phyloP scores from a whole-genome alignment of 129 eudicot species.

The Lonicera japonica region DNA sequence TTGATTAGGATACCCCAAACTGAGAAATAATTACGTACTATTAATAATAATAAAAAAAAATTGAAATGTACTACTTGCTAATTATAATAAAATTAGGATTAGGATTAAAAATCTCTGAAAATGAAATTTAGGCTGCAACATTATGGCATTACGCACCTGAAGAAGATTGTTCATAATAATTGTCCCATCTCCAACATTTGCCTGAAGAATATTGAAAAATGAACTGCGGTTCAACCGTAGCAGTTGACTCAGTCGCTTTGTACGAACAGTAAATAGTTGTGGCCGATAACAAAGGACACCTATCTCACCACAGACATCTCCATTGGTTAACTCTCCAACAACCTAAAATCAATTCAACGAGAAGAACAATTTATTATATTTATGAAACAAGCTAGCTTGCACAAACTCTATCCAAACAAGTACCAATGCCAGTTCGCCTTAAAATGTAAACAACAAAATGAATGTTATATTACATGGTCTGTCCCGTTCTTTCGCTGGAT shows the following conservation, averaged over 20 bases:
- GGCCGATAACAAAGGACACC: constrained; percentile 82
- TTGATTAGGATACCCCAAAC: too few species aligned
- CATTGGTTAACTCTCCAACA: constrained; percentile 45
- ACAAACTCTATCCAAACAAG: not conserved
- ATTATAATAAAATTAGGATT: too few species aligned
- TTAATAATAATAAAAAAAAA: too few species aligned
- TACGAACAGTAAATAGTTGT: constrained; percentile 65
- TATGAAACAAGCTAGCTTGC: not conserved
- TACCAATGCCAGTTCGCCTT: too few species aligned
- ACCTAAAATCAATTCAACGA: constrained; percentile 34
- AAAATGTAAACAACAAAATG: not conserved
- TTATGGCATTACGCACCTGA: constrained; percentile 36
- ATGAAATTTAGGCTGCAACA: too few species aligned
- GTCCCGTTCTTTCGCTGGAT: constrained; percentile 35
- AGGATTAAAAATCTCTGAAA: too few species aligned
- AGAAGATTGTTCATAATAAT: constrained; percentile 75
- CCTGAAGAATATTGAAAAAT: constrained; percentile 50
- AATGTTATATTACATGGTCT: constrained; percentile 33
- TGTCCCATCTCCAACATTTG: constrained; percentile 73
- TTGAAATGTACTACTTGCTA: too few species aligned
- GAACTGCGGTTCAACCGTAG: constrained; percentile 60
- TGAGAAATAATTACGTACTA: too few species aligned
- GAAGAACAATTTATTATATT: not conserved
- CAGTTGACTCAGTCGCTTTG: constrained; percentile 68
- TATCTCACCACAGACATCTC: constrained; percentile 69